Evolutionary conservation across 805 yeast species (phyloP), one percentile per base, ranked within the genome.

Genomic region (Brettanomyces sp.): DNA sequence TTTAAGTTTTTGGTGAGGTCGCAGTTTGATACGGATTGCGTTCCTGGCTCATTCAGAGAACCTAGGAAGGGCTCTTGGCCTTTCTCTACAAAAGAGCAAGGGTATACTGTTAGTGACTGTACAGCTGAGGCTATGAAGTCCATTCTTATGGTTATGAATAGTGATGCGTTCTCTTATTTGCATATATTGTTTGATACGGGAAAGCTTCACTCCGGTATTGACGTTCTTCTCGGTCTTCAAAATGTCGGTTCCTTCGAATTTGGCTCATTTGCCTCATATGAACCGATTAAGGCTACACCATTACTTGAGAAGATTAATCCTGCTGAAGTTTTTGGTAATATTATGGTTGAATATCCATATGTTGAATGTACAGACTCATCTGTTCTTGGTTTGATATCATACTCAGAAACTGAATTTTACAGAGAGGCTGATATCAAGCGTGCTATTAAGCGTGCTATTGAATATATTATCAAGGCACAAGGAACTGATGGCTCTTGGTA

Each of bases 321-420:
- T 0, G 99, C 99, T 1, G 99, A 93, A 62, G 99, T 93, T 0
- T 93, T 93, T 66, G 96, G 95, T 47, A 90, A 93, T 55, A 93
- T 93, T 48, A 93, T 93, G 99, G 95, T 93, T 24, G 99, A 93
- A 64, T 93, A 87, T 61, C 98, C 99, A 0, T 93, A 93, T 59
- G 97, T 95, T 21, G 99, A 93, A 64, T 93, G 99, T 63, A 89
- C 98, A 0, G 99, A 95, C 64, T 90, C 98, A 0, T 80, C 91
- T 1, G 95, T 93, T 5, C 67, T 93, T 34, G 99, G 99, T 0
- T 69, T 93, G 48, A 80, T 85, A 0, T 85, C 83, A 60, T 93
- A 89, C 66, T 70, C 80, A 40, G 73, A 79, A 48, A 69, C 78
- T 56, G 80, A 76, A 56, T 70, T 74, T 43, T 89, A 93, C 59